Conservation (phyloP, 176 grass and related monocot genomes). For the Eragrostis curvula region DNA sequence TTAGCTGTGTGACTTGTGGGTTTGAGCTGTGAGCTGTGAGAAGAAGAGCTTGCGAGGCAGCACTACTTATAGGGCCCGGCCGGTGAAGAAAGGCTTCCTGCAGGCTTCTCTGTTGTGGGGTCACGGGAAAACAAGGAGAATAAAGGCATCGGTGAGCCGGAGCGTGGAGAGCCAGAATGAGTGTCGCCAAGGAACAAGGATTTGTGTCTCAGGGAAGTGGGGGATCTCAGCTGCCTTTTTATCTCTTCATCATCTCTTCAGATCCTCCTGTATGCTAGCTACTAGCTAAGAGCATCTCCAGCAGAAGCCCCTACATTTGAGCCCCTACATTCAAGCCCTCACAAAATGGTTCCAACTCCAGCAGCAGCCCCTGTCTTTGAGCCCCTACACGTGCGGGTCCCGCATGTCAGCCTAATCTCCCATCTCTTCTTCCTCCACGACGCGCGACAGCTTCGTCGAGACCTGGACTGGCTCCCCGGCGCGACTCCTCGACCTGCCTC, state of each 20-base stretch:
- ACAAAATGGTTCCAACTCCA: too few species aligned
- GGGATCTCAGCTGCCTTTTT: conserved; percentile 33
- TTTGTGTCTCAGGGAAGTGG: conserved; percentile 30
- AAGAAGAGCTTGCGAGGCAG: conserved; percentile 2
- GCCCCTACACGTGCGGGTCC: too few species aligned
- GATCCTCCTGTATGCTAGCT: conserved; percentile 21
- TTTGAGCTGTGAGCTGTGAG: conserved; percentile 5
- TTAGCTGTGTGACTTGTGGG: background rate
- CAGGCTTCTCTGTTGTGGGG: conserved; percentile 9
- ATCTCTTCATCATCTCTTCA: background rate
- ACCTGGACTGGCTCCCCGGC: too few species aligned
- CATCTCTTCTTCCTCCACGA: too few species aligned
- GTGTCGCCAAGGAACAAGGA: conserved; percentile 36
- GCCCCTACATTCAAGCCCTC: too few species aligned
- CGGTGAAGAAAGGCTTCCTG: conserved; percentile 3
- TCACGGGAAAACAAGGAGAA: background rate
- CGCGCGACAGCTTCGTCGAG: too few species aligned
- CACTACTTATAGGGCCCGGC: conserved; percentile 39
- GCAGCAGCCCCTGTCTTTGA: too few species aligned
- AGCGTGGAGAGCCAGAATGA: conserved; percentile 26
- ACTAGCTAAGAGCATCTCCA: too few species aligned
- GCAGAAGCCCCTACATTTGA: too few species aligned
- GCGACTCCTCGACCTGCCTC: too few species aligned
- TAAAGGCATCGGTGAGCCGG: conserved; percentile 34
- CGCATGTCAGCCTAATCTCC: too few species aligned